Evolutionary conservation across 2,329 filamentous ascomycete genomes (phyloP), one percentile per base, ranked within the genome.

Genomic region (Aplosporella prunicola): DNA sequence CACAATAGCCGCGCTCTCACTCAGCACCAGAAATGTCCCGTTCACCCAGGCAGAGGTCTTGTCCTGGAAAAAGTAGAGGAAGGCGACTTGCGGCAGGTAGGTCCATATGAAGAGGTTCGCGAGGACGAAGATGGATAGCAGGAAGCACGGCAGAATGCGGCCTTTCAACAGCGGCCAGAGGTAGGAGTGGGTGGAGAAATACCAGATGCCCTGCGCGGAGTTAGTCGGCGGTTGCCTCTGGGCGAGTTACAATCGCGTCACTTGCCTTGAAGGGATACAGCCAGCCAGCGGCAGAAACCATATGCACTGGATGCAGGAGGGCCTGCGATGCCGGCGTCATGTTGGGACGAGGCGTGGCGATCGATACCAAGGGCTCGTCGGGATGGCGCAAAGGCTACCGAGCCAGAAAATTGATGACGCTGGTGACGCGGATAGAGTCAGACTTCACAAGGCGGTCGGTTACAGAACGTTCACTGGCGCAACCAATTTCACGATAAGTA

Each of bases 61-160:
- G 15, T 82, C 82, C 51, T 96, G 88, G 57, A 95, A 96, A 47
- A 96, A 75, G 11, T 82, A 79, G 15, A 98, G 72, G 51, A 98
- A 84, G 2, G 84, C 83, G 39, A 86, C 86, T 56, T 96, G 85
- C 0, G 89, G 89, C 3, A 95, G 63, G 49, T 93, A 96, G 1
- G 85, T 71, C 60, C 91, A 93, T 9, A 85, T 69, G 60, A 96
- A 96, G 14, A 96, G 75, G 14, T 93, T 68, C n/a, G 79, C 66
- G 44, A 94, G 84, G 10, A 95, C 82, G 38, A 91, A 76, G 10
- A 80, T 66, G 0, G 88, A 94, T 9, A 95, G 79, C 10, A 95
- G 65, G 3, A 83, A 74, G 18, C 93, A 71, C 0, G 89, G 88
- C 1, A 96, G 62, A 3, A 98, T 67, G 11, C 88, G 78, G 16